Evolutionary conservation across 2,329 filamentous ascomycete species (phyloP).

Genomic region (Aspergillus spinulosporus): DNA sequence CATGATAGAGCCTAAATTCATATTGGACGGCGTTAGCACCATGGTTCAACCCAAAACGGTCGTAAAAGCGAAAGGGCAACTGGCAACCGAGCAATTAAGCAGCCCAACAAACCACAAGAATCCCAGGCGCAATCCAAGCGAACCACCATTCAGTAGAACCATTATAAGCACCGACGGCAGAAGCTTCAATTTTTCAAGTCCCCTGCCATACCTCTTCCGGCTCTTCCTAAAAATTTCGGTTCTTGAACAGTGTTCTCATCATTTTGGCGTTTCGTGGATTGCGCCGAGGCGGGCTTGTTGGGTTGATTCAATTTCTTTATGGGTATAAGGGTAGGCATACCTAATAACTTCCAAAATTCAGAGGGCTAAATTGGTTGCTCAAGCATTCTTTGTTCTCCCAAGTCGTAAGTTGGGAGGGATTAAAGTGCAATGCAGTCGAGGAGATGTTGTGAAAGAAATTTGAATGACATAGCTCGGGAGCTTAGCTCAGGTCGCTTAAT

Average conservation of each 20-base stretch:
- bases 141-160: conserved; percentile 46
- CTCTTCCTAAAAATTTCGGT: conserved; percentile 50
- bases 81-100: background rate
- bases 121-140: conserved; percentile 4
- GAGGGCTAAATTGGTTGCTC: no score
- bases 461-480: conserved; percentile 3
- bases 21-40: conserved; percentile 1
- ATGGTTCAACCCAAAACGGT: background rate
- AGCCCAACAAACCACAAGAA: background rate
- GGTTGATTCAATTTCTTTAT: background rate
- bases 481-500: conserved; percentile 1
- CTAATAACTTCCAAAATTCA: background rate
- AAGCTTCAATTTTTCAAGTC: conserved; percentile 17
- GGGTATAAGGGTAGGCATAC: background rate
- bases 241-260: conserved; percentile 45
- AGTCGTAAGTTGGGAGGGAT: background rate
- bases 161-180: conserved; percentile 51
- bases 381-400: background rate
- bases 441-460: background rate
- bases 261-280: conserved; percentile 28
- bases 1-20: background rate
- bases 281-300: background rate
- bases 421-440: background rate
- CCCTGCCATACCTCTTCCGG: conserved; percentile 49
- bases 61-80: background rate